Percentiles rank a stretch among this genome's conserved stretches.
These are phyloP conservation scores for Solanum bulbocastanum DNA, from an alignment of 257 asterid genomes.

Conservation along the genomic window DNA sequence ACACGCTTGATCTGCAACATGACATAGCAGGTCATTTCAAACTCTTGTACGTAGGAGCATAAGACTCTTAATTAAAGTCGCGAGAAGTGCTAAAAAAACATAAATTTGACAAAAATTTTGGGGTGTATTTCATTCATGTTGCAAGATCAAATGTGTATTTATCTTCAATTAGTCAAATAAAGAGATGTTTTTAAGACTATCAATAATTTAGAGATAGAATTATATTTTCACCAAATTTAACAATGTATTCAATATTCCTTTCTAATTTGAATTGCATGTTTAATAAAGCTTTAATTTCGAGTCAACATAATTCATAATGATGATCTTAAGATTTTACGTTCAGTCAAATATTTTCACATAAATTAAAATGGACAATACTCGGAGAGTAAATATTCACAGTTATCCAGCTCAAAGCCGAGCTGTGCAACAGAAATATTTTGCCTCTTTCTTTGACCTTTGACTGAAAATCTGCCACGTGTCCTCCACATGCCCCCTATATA, in stretches of 20 bases:
- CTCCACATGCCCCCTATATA: neutral
- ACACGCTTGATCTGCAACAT: no score
- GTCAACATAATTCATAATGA: neutral
- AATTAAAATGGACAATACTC: neutral
- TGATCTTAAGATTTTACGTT: fast-evolving
- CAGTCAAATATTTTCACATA: neutral
- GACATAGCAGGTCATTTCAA: no score
- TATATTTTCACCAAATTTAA: fast-evolving
- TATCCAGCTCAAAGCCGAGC: neutral
- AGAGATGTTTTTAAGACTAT: no score
- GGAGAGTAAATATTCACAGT: neutral
- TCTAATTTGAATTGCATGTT: no score
- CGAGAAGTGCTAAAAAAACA: neutral
- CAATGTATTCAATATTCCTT: no score
- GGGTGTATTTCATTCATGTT: no score
- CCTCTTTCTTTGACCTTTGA: conserved; percentile 6
- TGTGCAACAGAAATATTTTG: neutral
- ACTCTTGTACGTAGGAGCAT: no score
- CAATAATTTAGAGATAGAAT: no score
- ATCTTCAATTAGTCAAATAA: neutral
- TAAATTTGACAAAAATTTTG: no score
- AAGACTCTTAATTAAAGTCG: neutral
- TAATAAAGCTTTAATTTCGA: no score
- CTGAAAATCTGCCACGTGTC: neutral
- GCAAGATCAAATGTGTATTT: no score